Evolutionary conservation across 2,329 filamentous ascomycete genomes (phyloP).

Genomic region (Phaeosphaeriaceae sp.): DNA sequence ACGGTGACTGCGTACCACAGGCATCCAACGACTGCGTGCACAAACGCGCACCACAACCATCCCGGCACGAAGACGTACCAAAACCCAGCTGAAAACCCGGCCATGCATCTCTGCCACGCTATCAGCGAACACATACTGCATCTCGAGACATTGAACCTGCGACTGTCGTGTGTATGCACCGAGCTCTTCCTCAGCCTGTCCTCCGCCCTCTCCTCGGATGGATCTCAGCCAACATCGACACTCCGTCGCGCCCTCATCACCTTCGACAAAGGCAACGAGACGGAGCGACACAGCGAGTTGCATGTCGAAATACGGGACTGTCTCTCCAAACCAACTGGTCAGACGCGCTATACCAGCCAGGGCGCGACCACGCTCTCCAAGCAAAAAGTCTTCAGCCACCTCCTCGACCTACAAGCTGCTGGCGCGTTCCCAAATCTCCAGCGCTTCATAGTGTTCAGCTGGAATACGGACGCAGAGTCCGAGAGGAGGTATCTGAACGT

Average conservation of each 20-base stretch:
- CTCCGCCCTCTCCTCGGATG: neutral
- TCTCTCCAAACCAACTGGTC: neutral
- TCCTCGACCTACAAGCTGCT: neutral
- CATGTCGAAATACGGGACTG: neutral
- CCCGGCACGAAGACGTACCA: neutral
- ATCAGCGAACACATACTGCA: slow-evolving; percentile 8
- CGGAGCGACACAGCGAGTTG: neutral
- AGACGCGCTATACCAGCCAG: neutral
- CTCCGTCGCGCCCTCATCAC: slow-evolving; percentile 4
- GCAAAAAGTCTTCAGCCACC: neutral
- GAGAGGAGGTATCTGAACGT: neutral
- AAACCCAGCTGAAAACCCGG: neutral
- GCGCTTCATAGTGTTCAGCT: slow-evolving; percentile 1
- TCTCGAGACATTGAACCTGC: slow-evolving; percentile 8
- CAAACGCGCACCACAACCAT: neutral
- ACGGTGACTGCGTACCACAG: neutral
- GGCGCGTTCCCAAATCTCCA: slow-evolving; percentile 8
- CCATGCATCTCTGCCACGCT: slow-evolving; percentile 3
- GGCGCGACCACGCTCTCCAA: neutral
- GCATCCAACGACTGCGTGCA: neutral
- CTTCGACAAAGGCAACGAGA: neutral
- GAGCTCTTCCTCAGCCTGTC: slow-evolving; percentile 4
- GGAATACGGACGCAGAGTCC: neutral
- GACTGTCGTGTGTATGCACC: slow-evolving; percentile 6
- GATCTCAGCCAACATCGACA: slow-evolving; percentile 2